Conservation (phyloP, 306 rosid species). For the Quercus gilva region DNA sequence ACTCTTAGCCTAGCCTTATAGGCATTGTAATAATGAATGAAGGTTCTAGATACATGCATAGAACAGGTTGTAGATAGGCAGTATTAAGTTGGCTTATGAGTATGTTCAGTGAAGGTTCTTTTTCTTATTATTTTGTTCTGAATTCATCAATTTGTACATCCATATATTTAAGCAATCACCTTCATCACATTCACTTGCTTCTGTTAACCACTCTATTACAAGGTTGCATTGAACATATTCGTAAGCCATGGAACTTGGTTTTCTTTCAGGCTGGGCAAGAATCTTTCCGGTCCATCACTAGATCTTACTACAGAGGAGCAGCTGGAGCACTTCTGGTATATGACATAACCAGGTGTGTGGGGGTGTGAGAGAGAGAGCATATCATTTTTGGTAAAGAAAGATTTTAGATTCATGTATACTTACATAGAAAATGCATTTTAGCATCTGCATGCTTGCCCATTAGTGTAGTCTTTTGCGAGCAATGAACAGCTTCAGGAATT, state of each 20-base stretch:
- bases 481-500: not conserved
- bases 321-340: slow-evolving; percentile 97
- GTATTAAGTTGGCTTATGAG: not conserved
- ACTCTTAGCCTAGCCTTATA: not conserved
- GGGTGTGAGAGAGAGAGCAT: slow-evolving; percentile 7
- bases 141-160: not conserved
- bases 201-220: not conserved
- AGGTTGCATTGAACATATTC: not conserved
- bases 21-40: not conserved
- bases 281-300: slow-evolving; percentile 93
- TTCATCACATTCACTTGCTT: not conserved
- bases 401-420: not conserved
- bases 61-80: not conserved
- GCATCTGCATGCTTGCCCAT: not conserved
- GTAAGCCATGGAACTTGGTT: slow-evolving; percentile 6
- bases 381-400: not conserved
- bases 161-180: not conserved
- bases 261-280: slow-evolving; percentile 94
- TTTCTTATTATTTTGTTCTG: not conserved
- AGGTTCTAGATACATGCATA: not conserved
- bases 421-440: not conserved
- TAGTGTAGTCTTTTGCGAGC: not conserved
- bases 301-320: slow-evolving; percentile 97
- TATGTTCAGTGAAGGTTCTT: not conserved
- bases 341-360: slow-evolving; percentile 80